Evolutionary conservation across 2,329 filamentous ascomycete species (phyloP).

Genomic region (Neonectria hederae): DNA sequence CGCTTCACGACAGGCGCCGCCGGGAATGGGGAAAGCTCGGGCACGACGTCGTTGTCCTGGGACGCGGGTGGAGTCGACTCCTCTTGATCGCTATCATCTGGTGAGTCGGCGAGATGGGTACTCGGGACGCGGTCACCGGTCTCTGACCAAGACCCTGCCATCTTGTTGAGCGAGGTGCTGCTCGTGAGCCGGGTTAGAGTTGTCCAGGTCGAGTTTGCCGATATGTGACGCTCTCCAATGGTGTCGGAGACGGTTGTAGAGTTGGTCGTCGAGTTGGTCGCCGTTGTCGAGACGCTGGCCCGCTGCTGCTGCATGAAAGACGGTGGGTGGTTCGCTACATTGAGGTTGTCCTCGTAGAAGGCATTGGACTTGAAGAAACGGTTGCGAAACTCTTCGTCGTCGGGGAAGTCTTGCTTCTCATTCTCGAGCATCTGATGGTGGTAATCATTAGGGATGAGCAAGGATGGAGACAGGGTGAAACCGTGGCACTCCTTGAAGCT

Average conservation of each 20-base stretch:
- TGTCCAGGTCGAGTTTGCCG: slow-evolving; percentile 63
- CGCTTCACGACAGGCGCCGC: slow-evolving; percentile 34
- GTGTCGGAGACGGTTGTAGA: slow-evolving; percentile 58
- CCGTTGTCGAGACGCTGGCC: slow-evolving; percentile 65
- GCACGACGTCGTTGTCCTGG: slow-evolving; percentile 47
- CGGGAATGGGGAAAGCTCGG: slow-evolving; percentile 48
- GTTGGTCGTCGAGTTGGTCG: slow-evolving; percentile 59
- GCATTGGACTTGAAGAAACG: slow-evolving; percentile 29
- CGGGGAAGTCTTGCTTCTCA: slow-evolving; percentile 43
- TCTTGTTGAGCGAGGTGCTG: slow-evolving; percentile 56
- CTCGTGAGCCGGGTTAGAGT: slow-evolving; percentile 65
- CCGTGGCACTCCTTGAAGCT: slow-evolving; percentile 69
- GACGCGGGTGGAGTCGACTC: slow-evolving; percentile 38
- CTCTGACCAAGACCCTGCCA: slow-evolving; percentile 45
- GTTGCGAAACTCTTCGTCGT: slow-evolving; percentile 46
- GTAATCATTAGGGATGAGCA: slow-evolving; percentile 70
- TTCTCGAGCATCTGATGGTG: slow-evolving; percentile 61
- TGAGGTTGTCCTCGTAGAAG: slow-evolving; percentile 35
- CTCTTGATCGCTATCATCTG: slow-evolving; percentile 37
- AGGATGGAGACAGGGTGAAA: slow-evolving; percentile 67
- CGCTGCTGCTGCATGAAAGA: slow-evolving; percentile 52
- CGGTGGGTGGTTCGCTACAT: slow-evolving; percentile 30
- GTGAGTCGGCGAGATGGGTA: slow-evolving; percentile 36
- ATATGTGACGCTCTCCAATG: slow-evolving; percentile 62
- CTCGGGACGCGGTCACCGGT: slow-evolving; percentile 44